phyloP scores from a whole-genome alignment of 1,139 yeast species.

The Zygosaccharomyces sapae region DNA sequence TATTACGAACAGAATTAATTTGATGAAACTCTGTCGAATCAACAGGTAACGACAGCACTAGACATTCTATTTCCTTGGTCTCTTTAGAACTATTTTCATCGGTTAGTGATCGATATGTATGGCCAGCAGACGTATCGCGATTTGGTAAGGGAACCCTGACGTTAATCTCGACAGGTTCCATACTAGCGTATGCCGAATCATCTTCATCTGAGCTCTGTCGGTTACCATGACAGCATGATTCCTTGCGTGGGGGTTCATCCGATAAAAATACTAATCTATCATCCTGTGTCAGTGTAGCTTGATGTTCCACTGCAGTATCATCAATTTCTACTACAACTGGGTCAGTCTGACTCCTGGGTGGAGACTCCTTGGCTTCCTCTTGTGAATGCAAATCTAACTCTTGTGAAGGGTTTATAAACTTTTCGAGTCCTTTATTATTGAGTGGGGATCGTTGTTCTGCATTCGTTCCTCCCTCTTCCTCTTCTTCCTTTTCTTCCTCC shows the following conservation, averaged over 20 bases:
- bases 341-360: constrained; percentile 1
- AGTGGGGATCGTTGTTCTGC: not conserved
- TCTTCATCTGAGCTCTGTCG: not conserved
- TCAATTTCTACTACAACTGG: constrained; percentile 25
- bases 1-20: not conserved
- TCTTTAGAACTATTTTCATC: not conserved
- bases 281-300: constrained; percentile 18
- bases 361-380: not conserved
- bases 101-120: constrained; percentile 9
- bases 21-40: not conserved
- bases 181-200: constrained; percentile 7
- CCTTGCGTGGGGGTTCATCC: constrained; percentile 2
- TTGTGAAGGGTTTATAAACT: constrained; percentile 6
- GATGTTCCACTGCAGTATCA: constrained; percentile 19
- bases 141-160: constrained; percentile 10
- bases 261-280: constrained; percentile 18
- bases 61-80: not conserved
- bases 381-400: not conserved
- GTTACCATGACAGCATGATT: constrained; percentile 4
- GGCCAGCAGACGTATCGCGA: constrained; percentile 1
- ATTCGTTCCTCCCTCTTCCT: not conserved
- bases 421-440: not conserved
- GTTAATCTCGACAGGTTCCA: constrained; percentile 16
- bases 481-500: not conserved
- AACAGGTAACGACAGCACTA: not conserved